Evolutionary conservation across 257 asterid genomes (phyloP).

Genomic region (Capsicum pubescens): DNA sequence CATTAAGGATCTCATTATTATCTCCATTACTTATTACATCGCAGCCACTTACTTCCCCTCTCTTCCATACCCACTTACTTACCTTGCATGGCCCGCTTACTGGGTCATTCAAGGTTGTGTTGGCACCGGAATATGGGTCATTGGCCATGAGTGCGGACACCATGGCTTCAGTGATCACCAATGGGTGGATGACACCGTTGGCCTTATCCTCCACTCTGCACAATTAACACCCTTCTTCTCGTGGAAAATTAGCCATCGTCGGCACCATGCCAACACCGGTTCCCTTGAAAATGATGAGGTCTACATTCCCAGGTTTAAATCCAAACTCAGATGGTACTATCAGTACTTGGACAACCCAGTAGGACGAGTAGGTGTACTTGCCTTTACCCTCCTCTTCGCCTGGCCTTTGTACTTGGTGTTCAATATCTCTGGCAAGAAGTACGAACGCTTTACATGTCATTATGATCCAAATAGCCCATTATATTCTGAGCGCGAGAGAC

Average conservation of each 20-base stretch:
- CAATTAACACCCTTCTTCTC: too few relatives aligned
- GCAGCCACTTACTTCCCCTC: too few relatives aligned
- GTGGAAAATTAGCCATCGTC: neutral
- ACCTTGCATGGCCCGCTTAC: too few relatives aligned
- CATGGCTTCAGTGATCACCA: too few relatives aligned
- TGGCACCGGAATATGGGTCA: too few relatives aligned
- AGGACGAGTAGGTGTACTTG: neutral
- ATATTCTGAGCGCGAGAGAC: neutral
- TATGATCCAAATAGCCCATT: neutral
- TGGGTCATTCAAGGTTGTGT: too few relatives aligned
- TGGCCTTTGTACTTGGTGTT: constrained; percentile 5
- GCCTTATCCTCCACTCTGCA: too few relatives aligned
- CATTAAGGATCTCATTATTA: too few relatives aligned
- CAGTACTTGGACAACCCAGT: neutral
- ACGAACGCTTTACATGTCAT: neutral
- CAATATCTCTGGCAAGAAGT: neutral
- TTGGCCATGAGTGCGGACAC: too few relatives aligned
- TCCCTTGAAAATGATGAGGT: neutral
- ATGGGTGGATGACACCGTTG: too few relatives aligned
- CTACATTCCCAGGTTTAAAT: neutral
- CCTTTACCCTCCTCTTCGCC: neutral
- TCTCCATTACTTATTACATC: too few relatives aligned
- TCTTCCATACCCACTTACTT: too few relatives aligned
- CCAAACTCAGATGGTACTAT: neutral
- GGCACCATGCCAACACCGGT: neutral